Conservation (phyloP, 805 yeast species). For the Lachancea nothofagi region DNA sequence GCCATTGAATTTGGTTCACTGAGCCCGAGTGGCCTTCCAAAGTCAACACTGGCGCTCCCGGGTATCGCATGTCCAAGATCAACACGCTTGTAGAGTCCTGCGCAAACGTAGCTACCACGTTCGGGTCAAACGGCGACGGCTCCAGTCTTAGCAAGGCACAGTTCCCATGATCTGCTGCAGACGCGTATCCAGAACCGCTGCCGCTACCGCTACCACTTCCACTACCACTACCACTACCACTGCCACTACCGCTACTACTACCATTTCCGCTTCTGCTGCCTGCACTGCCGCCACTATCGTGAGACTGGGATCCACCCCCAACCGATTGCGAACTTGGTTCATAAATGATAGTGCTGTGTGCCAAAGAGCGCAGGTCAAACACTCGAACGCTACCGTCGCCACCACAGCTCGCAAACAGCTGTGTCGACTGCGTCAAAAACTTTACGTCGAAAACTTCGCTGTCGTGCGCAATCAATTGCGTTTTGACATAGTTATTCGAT, state of each 20-base stretch:
- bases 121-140: constrained; percentile 73
- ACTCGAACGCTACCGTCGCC: constrained; percentile 93
- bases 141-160: constrained; percentile 69
- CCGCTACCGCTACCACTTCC: constrained; percentile 4
- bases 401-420: constrained; percentile 83
- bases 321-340: constrained; percentile 49
- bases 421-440: constrained; percentile 64
- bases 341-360: constrained; percentile 90
- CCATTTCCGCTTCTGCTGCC: background rate
- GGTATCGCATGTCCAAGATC: constrained; percentile 79
- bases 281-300: background rate
- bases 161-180: constrained; percentile 5
- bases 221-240: background rate
- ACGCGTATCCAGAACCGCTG: constrained; percentile 2
- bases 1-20: constrained; percentile 78
- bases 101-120: constrained; percentile 78
- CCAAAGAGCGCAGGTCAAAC: constrained; percentile 82
- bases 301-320: constrained; percentile 12
- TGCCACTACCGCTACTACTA: background rate
- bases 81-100: constrained; percentile 59
- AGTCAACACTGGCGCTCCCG: constrained; percentile 72
- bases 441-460: constrained; percentile 90
- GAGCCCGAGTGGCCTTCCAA: constrained; percentile 63
- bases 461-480: constrained; percentile 95
- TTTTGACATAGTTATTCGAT: constrained; percentile 56